Conservation (phyloP, 2,329 filamentous ascomycete species). For the Fusarium sp. region DNA sequence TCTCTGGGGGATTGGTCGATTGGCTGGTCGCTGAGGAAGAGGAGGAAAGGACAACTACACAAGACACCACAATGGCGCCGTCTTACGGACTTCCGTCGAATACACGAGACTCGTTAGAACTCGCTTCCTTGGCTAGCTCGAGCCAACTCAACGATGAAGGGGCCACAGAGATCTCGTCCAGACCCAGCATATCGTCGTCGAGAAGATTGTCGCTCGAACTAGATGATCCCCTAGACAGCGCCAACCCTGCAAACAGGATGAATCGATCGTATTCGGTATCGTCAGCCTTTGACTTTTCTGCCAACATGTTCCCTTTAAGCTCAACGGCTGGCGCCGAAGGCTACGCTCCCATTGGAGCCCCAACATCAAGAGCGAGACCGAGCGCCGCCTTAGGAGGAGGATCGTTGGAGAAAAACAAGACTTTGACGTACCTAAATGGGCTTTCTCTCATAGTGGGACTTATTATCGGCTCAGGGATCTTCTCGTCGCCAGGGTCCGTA, state of each 20-base stretch:
- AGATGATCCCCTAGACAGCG: slow-evolving; percentile 78
- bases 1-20: slow-evolving; percentile 9
- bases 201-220: slow-evolving; percentile 85
- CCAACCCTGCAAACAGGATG: slow-evolving; percentile 62
- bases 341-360: slow-evolving; percentile 88
- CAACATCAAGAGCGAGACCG: slow-evolving; percentile 66
- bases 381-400: slow-evolving; percentile 73
- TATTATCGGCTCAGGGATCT: slow-evolving; percentile 97
- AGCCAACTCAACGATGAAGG: slow-evolving; percentile 68
- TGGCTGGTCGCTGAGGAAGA: slow-evolving; percentile 10
- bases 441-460: slow-evolving; percentile 90
- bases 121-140: slow-evolving; percentile 92
- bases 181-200: slow-evolving; percentile 92
- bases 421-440: slow-evolving; percentile 93
- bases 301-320: slow-evolving; percentile 90
- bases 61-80: slow-evolving; percentile 57
- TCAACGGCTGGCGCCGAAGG: slow-evolving; percentile 77
- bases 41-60: slow-evolving; percentile 14
- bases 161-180: slow-evolving; percentile 75
- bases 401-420: slow-evolving; percentile 96
- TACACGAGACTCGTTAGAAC: slow-evolving; percentile 91
- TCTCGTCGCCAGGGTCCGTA: slow-evolving; percentile 93
- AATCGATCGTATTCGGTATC: slow-evolving; percentile 86
- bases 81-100: slow-evolving; percentile 57
- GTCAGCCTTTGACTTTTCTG: slow-evolving; percentile 95